Evolutionary conservation across 106 monocot genomes (phyloP).

Genomic region (Gastrodia elata): DNA sequence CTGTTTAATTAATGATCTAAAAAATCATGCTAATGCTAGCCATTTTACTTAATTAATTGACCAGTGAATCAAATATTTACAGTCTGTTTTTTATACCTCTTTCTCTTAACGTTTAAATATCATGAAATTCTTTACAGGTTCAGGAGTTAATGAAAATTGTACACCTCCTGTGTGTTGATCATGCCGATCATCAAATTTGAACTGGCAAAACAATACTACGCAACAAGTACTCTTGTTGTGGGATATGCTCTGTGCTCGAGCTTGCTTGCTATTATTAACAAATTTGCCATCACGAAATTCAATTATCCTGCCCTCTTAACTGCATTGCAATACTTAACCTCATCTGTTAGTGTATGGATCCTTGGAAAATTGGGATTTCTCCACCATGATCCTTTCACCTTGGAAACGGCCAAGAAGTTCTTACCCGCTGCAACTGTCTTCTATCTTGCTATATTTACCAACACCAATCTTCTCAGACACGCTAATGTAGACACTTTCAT

Average conservation of each 20-base stretch:
- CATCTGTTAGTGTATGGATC: slow-evolving; percentile 53
- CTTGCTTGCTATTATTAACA: slow-evolving; percentile 85
- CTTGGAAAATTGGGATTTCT: slow-evolving; percentile 69
- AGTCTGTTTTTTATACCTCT: too few relatives aligned
- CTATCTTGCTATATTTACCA: slow-evolving; percentile 92
- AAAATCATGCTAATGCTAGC: too few relatives aligned
- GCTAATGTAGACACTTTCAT: slow-evolving; percentile 96
- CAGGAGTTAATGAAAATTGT: too few relatives aligned
- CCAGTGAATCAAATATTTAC: too few relatives aligned
- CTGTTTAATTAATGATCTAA: too few relatives aligned
- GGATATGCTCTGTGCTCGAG: slow-evolving; percentile 88
- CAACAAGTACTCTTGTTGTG: slow-evolving; percentile 67
- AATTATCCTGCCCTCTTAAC: slow-evolving; percentile 73
- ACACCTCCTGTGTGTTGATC: too few relatives aligned
- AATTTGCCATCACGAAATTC: slow-evolving; percentile 81
- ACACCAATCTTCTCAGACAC: slow-evolving; percentile 85
- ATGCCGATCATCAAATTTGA: slow-evolving; percentile 36
- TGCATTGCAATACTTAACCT: slow-evolving; percentile 70
- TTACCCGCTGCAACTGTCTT: slow-evolving; percentile 78
- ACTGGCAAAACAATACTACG: slow-evolving; percentile 44
- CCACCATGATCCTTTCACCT: slow-evolving; percentile 60
- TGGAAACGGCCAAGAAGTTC: slow-evolving; percentile 72
- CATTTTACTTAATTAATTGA: too few relatives aligned
- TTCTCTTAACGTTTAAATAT: neutral
- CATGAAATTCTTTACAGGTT: neutral